Evolutionary conservation across 2,329 filamentous ascomycete species (phyloP), one percentile per base, ranked within the genome.

Genomic region (Alternaria ethzedia): DNA sequence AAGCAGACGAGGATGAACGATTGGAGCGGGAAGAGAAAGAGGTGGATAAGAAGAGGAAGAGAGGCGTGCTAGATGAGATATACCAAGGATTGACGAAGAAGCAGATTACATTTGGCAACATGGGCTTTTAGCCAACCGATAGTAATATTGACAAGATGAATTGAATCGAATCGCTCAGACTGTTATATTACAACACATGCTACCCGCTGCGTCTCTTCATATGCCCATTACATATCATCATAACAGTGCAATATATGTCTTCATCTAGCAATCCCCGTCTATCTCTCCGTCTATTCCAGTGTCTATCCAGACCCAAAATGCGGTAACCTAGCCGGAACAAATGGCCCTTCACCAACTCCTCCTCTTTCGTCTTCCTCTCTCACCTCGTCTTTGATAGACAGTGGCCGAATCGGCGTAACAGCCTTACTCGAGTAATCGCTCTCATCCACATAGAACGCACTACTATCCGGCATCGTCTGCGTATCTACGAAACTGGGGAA

Each of bases 61-160:
- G 93, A 46, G 90, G 93, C 75, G 90, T 90, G 0, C 83, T 97
- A 3, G 90, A 96, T 54, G 89, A 94, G 73, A 90, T 96, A 6
- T 96, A 93, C 71, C 87, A 86, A 67, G 92, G 90, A 59, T 82
- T 97, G 71, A 92, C 93, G 78, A 89, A 87, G 32, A 87, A 86
- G 74, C 88, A 89, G 66, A 87, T 94, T 55, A 92, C 88, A 0
- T 93, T 79, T 70, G 75, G 75, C 15, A 71, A 64, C 10, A 63
- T 71, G 50, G 71, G 66, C 44, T n/a, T 63, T 26, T 72, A 62
- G 54, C 51, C 36, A 23, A 43, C 25, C 6, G 36, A 21, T 50
- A 32, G 20, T 30, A 15, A 49, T 46, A 41, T 52, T 17, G 20
- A 51, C 20, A 58, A 58, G 26, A 44, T 44, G 43, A 44, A 20